Percentiles rank a stretch among this genome's conserved stretches.
These are phyloP conservation scores for Ceratobasidium sp. DNA, from an alignment of 1,284 basidiomycete genomes.

Conservation along the genomic window DNA sequence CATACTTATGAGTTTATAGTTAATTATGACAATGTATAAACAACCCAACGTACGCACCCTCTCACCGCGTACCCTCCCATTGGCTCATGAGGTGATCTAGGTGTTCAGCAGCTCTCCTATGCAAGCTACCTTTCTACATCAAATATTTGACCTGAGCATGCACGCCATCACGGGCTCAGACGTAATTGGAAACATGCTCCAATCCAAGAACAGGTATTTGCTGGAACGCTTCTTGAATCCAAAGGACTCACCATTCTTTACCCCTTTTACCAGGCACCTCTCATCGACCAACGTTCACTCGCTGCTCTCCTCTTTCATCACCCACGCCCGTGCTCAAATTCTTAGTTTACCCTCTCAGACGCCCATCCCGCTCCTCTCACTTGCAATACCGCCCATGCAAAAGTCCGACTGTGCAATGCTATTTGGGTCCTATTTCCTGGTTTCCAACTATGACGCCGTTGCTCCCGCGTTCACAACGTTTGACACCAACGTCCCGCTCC, in stretches of 20 bases:
- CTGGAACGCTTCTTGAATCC: background rate
- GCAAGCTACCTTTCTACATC: conserved; percentile 28
- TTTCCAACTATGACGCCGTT: conserved; percentile 26
- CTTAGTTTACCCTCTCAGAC: background rate
- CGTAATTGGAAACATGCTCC: conserved; percentile 17
- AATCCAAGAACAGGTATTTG: conserved; percentile 13
- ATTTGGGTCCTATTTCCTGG: conserved; percentile 50
- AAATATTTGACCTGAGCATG: conserved; percentile 18
- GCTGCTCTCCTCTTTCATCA: background rate
- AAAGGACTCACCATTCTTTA: background rate
- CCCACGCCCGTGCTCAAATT: conserved; percentile 12
- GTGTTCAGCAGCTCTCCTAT: conserved; percentile 32
- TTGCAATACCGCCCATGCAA: conserved; percentile 17
- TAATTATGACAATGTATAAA: conserved; percentile 34
- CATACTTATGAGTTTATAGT: background rate
- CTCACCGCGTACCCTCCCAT: background rate
- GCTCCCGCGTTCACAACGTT: conserved; percentile 52
- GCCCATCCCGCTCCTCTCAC: background rate
- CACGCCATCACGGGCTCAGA: conserved; percentile 5
- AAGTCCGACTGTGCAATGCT: conserved; percentile 43
- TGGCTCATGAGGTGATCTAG: background rate
- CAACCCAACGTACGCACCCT: conserved; percentile 20
- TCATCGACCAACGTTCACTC: conserved; percentile 14
- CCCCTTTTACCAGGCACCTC: conserved; percentile 4
- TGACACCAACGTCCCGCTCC: conserved; percentile 53